A percentile compares a stretch with the other conserved stretches of the same genome.
phyloP scores from a whole-genome alignment of 805 yeast species.

The Pichia occidentalis region DNA sequence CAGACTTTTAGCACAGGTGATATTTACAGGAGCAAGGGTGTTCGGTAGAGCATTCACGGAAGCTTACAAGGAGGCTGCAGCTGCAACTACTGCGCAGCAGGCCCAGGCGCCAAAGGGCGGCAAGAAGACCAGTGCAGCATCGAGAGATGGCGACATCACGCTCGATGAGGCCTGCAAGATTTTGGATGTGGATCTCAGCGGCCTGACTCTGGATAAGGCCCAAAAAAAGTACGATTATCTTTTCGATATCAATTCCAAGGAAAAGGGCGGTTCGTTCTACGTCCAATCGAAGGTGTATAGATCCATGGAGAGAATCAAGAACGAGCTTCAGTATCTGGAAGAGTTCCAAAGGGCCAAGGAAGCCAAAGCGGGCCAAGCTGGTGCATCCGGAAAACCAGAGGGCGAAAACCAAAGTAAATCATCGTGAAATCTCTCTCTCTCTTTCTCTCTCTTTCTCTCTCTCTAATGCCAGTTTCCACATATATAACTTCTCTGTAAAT shows the following conservation, averaged over 20 bases:
- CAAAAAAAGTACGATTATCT: conserved; percentile 71
- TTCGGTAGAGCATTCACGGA: conserved; percentile 95
- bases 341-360: conserved; percentile 31
- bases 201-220: conserved; percentile 50
- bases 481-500: too few species aligned
- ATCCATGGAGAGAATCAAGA: conserved; percentile 85
- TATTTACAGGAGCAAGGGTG: conserved; percentile 91
- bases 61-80: conserved; percentile 95
- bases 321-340: conserved; percentile 61
- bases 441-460: too few species aligned
- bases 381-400: background rate
- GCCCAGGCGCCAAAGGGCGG: conserved; percentile 30
- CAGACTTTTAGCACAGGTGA: conserved; percentile 80
- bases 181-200: conserved; percentile 63
- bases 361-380: conserved; percentile 2
- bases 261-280: conserved; percentile 93
- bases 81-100: conserved; percentile 70
- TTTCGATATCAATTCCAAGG: conserved; percentile 85
- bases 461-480: too few species aligned
- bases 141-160: conserved; percentile 69
- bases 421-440: too few species aligned
- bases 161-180: conserved; percentile 90
- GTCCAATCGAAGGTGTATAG: conserved; percentile 88
- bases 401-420: too few species aligned
- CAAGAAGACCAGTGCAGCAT: conserved; percentile 36